These are phyloP conservation scores for Kodamaea lidongshanica DNA, from an alignment of 805 yeast genomes.

Conservation along the genomic window DNA sequence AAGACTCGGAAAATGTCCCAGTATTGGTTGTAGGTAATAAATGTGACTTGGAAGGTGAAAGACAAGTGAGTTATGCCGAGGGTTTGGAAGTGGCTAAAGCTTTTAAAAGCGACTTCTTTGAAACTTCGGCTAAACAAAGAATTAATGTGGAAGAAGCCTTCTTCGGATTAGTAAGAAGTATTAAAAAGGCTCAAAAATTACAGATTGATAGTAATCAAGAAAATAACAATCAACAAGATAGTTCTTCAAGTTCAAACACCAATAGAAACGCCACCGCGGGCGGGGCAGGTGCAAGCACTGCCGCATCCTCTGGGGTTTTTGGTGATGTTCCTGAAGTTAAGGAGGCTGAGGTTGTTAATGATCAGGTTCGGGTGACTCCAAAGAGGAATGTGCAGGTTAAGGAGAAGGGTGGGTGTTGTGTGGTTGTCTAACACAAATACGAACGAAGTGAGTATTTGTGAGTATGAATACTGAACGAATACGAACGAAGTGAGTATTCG, in stretches of 20 bases:
- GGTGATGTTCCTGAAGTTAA: conserved; percentile 3
- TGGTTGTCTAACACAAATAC: conserved; percentile 29
- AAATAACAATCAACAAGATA: conserved; percentile 4
- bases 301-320: conserved; percentile 5
- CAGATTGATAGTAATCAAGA: conserved; percentile 3
- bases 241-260: conserved; percentile 4
- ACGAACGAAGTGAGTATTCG: too few species aligned
- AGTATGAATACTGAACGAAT: too few species aligned
- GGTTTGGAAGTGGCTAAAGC: conserved; percentile 57
- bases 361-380: too few species aligned
- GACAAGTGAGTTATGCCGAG: conserved; percentile 68
- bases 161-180: conserved; percentile 57
- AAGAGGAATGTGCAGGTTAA: conserved; percentile 15
- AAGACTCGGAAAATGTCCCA: conserved; percentile 71
- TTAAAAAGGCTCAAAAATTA: conserved; percentile 35
- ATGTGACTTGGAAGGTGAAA: conserved; percentile 65
- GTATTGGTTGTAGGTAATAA: conserved; percentile 75
- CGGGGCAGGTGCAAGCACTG: conserved; percentile 5
- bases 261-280: conserved; percentile 4
- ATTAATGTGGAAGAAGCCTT: conserved; percentile 85
- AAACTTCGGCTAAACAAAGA: conserved; percentile 89
- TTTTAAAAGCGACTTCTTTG: conserved; percentile 71
- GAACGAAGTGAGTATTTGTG: too few species aligned
- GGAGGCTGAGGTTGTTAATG: conserved; percentile 1
- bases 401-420: conserved; percentile 34